Evolutionary conservation across 2,329 filamentous ascomycete species (phyloP), one percentile per base, ranked within the genome.

Genomic region (Lasiodiplodia sp.): DNA sequence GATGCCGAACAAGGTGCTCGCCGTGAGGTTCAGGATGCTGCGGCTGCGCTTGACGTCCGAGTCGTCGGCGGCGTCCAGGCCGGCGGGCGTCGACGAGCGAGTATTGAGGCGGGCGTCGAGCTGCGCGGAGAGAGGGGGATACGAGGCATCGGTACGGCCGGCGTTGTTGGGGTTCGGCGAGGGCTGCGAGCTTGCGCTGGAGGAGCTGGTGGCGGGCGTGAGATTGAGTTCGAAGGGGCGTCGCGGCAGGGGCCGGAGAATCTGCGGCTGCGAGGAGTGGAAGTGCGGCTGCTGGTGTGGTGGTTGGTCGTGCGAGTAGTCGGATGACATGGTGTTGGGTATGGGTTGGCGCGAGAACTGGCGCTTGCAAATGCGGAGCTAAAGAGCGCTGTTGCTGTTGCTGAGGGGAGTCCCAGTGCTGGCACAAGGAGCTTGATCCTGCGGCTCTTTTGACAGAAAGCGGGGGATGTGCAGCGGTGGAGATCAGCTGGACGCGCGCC

Each of bases 1-100:
- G 75, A 99, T 99, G 67, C 96, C 95, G 73, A 91, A 92, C 5
- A 99, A 87, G 0, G 96, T 97, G 2, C 93, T 94, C 11, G 92
- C 91, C 4, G 93, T 97, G 70, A 99, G 86, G 77, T 97, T 97
- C 76, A 94, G 84, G 68, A 93, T 87, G 11, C 93, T 97, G 72
- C 91, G 89, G 28, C 90, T 92, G 69, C 92, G 89, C 76, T 53
- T 83, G 53, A 83, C 64, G 86, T 81, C 69, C 72, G 79, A 71
- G 66, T 51, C 52, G 23, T 76, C 77, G 51, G 77, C 74, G 72
- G 80, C 78, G 68, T 81, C 73, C 72, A 77, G 75, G 7, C 40
- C 44, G 31, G 51, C 37, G 25, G 58, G 25, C 16, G 52, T 44
- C 8, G 34, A 23, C 7, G 63, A n/a, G n/a, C 44, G n/a, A 21